phyloP scores from a whole-genome alignment of 208 protist species.

The Trypanosoma brucei region DNA sequence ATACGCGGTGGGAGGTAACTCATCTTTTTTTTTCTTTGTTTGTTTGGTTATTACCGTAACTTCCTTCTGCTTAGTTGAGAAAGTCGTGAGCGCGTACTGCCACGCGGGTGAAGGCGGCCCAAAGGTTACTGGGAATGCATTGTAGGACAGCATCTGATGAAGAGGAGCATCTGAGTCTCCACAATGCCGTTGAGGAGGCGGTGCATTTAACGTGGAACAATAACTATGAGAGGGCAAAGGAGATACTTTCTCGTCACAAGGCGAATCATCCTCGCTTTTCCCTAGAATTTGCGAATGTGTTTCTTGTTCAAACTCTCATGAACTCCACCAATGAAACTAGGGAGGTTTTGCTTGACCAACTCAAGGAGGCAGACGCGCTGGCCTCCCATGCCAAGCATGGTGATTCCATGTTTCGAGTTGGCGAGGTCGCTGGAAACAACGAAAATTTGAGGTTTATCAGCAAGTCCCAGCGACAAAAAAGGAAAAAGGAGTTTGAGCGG shows the following conservation, averaged over 20 bases:
- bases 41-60: too few species aligned
- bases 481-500: slow-evolving; percentile 64
- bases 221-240: slow-evolving; percentile 59
- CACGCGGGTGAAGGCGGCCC: too few species aligned
- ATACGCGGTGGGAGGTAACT: too few species aligned
- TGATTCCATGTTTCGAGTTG: slow-evolving; percentile 57
- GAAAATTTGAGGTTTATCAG: slow-evolving; percentile 15
- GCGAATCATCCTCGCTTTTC: slow-evolving; percentile 76
- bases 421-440: slow-evolving; percentile 30
- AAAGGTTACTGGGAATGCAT: too few species aligned
- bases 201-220: slow-evolving; percentile 84
- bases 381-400: slow-evolving; percentile 69
- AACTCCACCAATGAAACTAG: slow-evolving; percentile 74
- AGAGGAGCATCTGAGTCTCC: slow-evolving; percentile 32
- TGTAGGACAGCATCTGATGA: too few species aligned
- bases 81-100: too few species aligned
- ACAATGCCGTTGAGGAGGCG: slow-evolving; percentile 45
- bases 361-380: slow-evolving; percentile 73
- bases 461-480: slow-evolving; percentile 27
- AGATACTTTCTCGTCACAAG: slow-evolving; percentile 56
- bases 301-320: slow-evolving; percentile 78
- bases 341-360: slow-evolving; percentile 60
- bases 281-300: slow-evolving; percentile 75
- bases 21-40: too few species aligned
- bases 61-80: too few species aligned